Evolutionary conservation across 2,329 filamentous ascomycete genomes (phyloP).

Genomic region (Cladosporium austrohemisphaericum): DNA sequence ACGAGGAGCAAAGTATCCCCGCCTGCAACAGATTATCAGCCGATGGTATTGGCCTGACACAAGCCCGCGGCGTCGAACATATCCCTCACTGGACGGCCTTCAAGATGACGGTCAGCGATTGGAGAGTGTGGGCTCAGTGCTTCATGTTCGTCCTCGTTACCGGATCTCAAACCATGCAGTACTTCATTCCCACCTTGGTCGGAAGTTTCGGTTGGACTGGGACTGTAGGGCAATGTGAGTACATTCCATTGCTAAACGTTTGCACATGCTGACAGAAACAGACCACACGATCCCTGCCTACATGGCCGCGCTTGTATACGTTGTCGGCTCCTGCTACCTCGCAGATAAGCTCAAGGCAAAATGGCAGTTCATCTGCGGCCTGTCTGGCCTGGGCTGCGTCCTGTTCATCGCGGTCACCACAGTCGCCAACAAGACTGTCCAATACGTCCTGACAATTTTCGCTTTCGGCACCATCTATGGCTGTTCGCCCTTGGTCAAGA

Average conservation of each 20-base stretch:
- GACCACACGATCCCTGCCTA: slow-evolving; percentile 2
- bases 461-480: slow-evolving; percentile 40
- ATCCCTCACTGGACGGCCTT: slow-evolving; percentile 39
- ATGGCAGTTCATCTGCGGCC: slow-evolving; percentile 13
- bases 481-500: slow-evolving; percentile 55
- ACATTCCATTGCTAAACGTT: too few species aligned
- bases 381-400: slow-evolving; percentile 23
- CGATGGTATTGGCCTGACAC: slow-evolving; percentile 24
- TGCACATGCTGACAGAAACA: not conserved
- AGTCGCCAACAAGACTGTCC: not conserved
- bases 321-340: slow-evolving; percentile 4
- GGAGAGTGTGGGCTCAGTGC: slow-evolving; percentile 40
- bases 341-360: slow-evolving; percentile 8
- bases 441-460: slow-evolving; percentile 7
- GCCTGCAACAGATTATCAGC: slow-evolving; percentile 22
- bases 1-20: slow-evolving; percentile 25
- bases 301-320: slow-evolving; percentile 7
- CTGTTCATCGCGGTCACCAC: slow-evolving; percentile 12
- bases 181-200: slow-evolving; percentile 6
- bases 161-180: slow-evolving; percentile 30
- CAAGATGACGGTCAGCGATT: slow-evolving; percentile 33
- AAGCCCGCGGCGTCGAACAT: slow-evolving; percentile 15
- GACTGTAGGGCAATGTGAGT: not conserved
- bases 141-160: slow-evolving; percentile 38
- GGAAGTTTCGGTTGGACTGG: slow-evolving; percentile 4